Evolutionary conservation across 805 yeast genomes (phyloP).

Genomic region (Nakazawaea ernobii): DNA sequence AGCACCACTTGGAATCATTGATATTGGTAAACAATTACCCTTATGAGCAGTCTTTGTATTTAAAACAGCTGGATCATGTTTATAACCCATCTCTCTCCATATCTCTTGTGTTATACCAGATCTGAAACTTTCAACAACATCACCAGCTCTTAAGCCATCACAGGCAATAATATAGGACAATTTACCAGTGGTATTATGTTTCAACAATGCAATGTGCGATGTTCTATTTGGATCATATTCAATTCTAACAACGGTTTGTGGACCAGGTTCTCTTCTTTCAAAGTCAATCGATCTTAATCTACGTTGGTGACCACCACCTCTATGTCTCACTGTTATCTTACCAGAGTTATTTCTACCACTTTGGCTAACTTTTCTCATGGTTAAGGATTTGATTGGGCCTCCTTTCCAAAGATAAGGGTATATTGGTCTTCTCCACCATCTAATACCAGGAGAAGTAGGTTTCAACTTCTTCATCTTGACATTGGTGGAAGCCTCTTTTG

Average conservation of each 20-base stretch:
- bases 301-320: constrained; percentile 95
- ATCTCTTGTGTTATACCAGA: constrained; percentile 77
- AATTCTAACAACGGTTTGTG: constrained; percentile 75
- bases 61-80: constrained; percentile 84
- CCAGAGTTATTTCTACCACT: constrained; percentile 93
- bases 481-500: constrained; percentile 63
- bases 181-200: constrained; percentile 55
- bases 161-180: constrained; percentile 83
- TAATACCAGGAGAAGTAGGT: constrained; percentile 79
- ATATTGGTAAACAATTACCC: constrained; percentile 91
- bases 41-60: constrained; percentile 82
- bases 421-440: constrained; percentile 85
- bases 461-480: constrained; percentile 71
- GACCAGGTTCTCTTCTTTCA: constrained; percentile 59
- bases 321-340: constrained; percentile 82
- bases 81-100: constrained; percentile 82
- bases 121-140: constrained; percentile 82
- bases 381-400: constrained; percentile 69
- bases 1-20: constrained; percentile 93
- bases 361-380: constrained; percentile 62
- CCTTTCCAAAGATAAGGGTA: constrained; percentile 87
- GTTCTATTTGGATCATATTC: constrained; percentile 96
- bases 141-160: constrained; percentile 91
- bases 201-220: constrained; percentile 83
- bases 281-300: constrained; percentile 82